phyloP scores from a whole-genome alignment of 129 eudicot species.

The sunflower (Helianthus annuus) region DNA sequence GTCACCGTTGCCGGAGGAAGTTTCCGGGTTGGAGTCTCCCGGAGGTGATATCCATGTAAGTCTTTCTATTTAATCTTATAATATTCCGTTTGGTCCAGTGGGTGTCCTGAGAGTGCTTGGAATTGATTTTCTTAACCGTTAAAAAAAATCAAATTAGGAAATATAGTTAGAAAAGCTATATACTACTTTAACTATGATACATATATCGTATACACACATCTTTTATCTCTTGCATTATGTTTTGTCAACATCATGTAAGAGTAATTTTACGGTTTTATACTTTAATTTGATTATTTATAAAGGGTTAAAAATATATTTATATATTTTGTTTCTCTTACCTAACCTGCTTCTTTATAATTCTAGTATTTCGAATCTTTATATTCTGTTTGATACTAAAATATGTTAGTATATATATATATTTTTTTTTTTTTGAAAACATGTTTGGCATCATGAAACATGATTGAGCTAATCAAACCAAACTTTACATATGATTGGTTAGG shows the following conservation, averaged over 20 bases:
- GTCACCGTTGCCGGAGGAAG: slow-evolving; percentile 75
- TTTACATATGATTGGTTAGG: background rate
- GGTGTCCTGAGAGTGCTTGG: no score
- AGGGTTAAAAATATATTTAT: no score
- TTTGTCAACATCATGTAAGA: no score
- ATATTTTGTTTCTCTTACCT: background rate
- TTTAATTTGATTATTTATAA: no score
- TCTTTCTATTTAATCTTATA: background rate
- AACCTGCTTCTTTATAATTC: background rate
- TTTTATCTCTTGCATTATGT: no score
- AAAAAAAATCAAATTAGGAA: no score
- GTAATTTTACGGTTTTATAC: no score
- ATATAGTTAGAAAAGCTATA: no score
- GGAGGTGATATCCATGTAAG: slow-evolving; percentile 71
- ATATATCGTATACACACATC: no score
- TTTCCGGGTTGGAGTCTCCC: slow-evolving; percentile 58
- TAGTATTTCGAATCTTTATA: background rate
- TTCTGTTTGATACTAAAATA: background rate
- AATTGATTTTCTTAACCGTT: no score
- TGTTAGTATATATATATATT: background rate
- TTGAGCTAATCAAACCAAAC: background rate
- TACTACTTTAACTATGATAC: no score
- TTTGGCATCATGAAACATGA: slow-evolving; percentile 11
- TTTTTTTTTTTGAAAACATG: background rate
- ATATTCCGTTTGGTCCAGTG: no score